These are phyloP conservation scores for Magnolia officinalis DNA, from an alignment of 164 flowering plant species.

Conservation along the genomic window DNA sequence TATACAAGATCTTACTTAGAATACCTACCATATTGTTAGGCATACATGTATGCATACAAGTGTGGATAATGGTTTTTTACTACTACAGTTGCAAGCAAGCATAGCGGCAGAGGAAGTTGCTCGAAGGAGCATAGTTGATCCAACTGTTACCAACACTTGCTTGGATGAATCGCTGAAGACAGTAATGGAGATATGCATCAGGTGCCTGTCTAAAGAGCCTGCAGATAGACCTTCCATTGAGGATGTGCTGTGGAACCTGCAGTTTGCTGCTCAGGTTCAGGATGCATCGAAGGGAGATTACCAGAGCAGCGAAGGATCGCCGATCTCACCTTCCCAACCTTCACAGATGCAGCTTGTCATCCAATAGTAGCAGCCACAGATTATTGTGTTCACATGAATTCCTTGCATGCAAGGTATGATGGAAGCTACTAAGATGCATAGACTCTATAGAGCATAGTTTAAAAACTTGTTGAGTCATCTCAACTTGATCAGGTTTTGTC, in stretches of 20 bases:
- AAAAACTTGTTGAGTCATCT: too few species aligned
- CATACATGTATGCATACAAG: not conserved
- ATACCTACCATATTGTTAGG: not conserved
- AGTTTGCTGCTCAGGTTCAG: constrained; percentile 94
- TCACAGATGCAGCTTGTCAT: not conserved
- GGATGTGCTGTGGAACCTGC: constrained; percentile 94
- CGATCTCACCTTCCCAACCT: constrained; percentile 16
- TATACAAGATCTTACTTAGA: too few species aligned
- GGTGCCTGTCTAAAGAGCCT: constrained; percentile 56
- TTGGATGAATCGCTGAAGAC: constrained; percentile 75
- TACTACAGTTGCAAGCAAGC: constrained; percentile 45
- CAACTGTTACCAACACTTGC: constrained; percentile 31
- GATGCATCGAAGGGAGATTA: constrained; percentile 61
- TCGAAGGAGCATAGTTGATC: constrained; percentile 53
- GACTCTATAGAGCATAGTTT: too few species aligned
- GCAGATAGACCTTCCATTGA: constrained; percentile 80
- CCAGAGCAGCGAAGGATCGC: constrained; percentile 72
- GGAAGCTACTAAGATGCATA: too few species aligned
- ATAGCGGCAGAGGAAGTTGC: constrained; percentile 38
- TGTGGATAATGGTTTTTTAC: not conserved
- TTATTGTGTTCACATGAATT: too few species aligned
- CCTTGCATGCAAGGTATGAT: too few species aligned
- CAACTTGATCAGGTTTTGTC: too few species aligned
- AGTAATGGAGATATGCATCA: constrained; percentile 62
- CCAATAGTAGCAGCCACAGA: not conserved